Conservation (phyloP, 495 filamentous ascomycete genomes). For the Monascus purpureus region DNA sequence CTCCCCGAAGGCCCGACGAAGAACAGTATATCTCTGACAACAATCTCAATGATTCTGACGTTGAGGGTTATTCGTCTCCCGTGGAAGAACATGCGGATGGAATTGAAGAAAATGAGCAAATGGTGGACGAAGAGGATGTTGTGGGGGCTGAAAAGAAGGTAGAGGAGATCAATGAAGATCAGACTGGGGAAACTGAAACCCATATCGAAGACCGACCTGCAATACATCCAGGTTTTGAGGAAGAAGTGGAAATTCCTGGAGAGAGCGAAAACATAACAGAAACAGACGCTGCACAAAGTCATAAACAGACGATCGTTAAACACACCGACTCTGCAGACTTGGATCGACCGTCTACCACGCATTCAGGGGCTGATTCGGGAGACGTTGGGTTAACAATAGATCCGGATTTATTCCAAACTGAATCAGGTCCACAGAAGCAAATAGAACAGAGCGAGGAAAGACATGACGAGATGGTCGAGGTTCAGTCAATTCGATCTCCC, state of each 20-base stretch:
- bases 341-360: background rate
- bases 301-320: too few species aligned
- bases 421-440: background rate
- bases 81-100: background rate
- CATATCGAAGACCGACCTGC: too few species aligned
- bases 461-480: background rate
- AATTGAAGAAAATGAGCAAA: constrained; percentile 3
- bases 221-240: constrained; percentile 3
- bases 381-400: background rate
- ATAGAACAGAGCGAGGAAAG: background rate
- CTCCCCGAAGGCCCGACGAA: background rate
- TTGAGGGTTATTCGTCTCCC: background rate
- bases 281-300: background rate
- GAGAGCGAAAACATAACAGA: background rate
- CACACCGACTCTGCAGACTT: too few species aligned
- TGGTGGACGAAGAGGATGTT: constrained; percentile 1
- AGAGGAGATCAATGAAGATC: constrained; percentile 3
- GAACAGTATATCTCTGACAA: background rate
- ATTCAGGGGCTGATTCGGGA: background rate
- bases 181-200: constrained; percentile 1
- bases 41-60: background rate
- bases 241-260: constrained; percentile 2
- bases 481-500: background rate
- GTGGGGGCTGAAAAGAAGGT: constrained; percentile 1
- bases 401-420: background rate